Base-by-base conservation (phyloP, 352 stramenopile species). In the Elongisporangium anandrum region DNA sequence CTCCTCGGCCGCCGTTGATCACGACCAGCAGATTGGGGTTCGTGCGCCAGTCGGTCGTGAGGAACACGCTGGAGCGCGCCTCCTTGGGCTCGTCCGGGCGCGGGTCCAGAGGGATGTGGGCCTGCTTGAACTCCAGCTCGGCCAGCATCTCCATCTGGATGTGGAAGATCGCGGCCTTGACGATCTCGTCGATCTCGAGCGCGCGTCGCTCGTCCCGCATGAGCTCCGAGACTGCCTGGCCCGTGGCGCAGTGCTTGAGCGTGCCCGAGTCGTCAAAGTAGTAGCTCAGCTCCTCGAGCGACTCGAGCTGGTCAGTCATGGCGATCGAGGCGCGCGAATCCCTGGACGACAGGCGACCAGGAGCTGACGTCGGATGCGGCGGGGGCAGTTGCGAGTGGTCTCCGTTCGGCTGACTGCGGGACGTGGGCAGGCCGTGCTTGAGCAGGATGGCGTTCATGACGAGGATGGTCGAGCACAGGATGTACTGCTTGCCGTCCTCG, bases 101-200 rank as follows among this genome's bases (percentile, higher is more conserved):
- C 2, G 67, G 67, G 49, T 92, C 79, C 7, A 92, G 63, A 29
- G 79, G 82, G 10, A 90, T 72, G 34, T 81, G 77, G 17, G 79
- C 82, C 59, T 90, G 79, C 58, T 89, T 87, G 53, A 92, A 92
- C 13, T 71, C 72, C 54, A 92, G 60, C 52, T 92, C 82, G 2
- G 80, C 82, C 47, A 92, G 62, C 82, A 92, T 90, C 52, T 92
- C 82, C 77, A 90, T 90, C 60, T 92, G 80, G 45, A 92, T 89
- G 57, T 90, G 80, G 67, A 90, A 92, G 63, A 92, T 92, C 52
- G 82, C 82, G 16, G 82, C 82, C 57, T 89, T 88, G 50, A 92
- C 79, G 60, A 90, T 89, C 34, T 92, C 82, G 57, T 90, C 80
- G 60, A 90, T 75, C 52, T 92, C 80, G 19, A 70, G 66, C 0